Conservation (phyloP, 345 rosid genomes). For the Geranium brycei region DNA sequence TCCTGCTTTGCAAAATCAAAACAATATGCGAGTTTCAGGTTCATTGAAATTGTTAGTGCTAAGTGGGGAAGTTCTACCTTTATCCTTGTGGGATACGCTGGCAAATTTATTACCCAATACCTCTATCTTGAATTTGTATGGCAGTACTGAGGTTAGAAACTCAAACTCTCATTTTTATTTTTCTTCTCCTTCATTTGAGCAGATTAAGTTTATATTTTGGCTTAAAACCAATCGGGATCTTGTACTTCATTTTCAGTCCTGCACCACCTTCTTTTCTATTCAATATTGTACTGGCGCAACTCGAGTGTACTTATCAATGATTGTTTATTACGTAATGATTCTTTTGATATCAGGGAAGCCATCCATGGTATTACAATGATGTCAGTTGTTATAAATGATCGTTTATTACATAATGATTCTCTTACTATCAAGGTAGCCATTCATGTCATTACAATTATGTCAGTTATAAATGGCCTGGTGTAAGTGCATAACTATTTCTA, state of each 20-base stretch:
- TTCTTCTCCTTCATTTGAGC: neutral
- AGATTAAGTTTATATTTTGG: neutral
- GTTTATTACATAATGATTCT: no score
- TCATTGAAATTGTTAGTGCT: slow-evolving; percentile 64
- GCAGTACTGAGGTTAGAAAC: slow-evolving; percentile 81
- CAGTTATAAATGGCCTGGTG: neutral
- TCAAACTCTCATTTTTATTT: slow-evolving; percentile 5
- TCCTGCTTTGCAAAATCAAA: slow-evolving; percentile 49
- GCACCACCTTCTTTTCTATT: neutral
- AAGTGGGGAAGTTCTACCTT: slow-evolving; percentile 75
- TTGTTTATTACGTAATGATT: no score
- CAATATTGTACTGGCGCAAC: neutral
- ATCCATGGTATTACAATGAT: no score
- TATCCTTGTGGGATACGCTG: slow-evolving; percentile 70
- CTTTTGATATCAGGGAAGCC: no score
- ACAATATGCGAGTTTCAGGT: slow-evolving; percentile 19
- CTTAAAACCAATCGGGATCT: neutral
- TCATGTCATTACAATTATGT: no score
- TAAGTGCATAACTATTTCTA: neutral
- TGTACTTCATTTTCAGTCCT: neutral
- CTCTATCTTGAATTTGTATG: slow-evolving; percentile 70
- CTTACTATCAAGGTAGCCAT: no score
- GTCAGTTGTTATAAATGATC: no score
- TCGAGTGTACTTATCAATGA: neutral
- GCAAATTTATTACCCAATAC: slow-evolving; percentile 49